Conservation (phyloP, 2,329 filamentous ascomycete genomes). For the Aspergillus proliferans region DNA sequence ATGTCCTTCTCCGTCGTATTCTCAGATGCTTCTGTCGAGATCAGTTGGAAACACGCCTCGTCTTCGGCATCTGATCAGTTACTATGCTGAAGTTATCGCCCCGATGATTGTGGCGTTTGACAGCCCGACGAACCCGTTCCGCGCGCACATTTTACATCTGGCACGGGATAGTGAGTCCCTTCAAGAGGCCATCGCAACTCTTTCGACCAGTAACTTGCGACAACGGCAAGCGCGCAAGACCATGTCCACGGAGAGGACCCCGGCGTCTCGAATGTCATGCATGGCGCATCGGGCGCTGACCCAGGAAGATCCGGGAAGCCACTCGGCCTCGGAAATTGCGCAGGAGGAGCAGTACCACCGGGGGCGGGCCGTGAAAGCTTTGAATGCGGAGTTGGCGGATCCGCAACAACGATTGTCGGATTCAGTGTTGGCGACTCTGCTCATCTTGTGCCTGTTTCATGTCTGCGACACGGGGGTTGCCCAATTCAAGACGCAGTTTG, state of each 20-base stretch:
- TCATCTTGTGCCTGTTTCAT: constrained; percentile 85
- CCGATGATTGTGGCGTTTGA: constrained; percentile 90
- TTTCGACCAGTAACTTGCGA: constrained; percentile 82
- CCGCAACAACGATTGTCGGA: constrained; percentile 70
- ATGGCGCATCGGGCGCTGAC: constrained; percentile 41
- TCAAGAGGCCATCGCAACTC: constrained; percentile 86
- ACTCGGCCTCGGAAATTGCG: constrained; percentile 53
- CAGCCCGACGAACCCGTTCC: constrained; percentile 75
- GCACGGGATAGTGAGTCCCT: constrained; percentile 72
- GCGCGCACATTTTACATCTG: constrained; percentile 72
- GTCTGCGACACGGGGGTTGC: constrained; percentile 90
- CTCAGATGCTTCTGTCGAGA: constrained; percentile 31
- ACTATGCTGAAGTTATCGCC: constrained; percentile 88
- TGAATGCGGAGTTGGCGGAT: constrained; percentile 80
- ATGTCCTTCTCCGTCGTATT: constrained; percentile 26
- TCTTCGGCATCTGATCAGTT: constrained; percentile 84
- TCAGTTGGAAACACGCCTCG: constrained; percentile 63
- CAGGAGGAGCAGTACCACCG: constrained; percentile 79
- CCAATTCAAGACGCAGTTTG: constrained; percentile 89
- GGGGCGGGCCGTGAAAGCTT: constrained; percentile 70
- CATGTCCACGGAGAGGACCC: constrained; percentile 48
- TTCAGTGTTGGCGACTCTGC: constrained; percentile 77
- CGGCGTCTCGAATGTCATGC: constrained; percentile 44
- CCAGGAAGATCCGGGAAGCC: constrained; percentile 36
- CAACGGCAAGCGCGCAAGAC: constrained; percentile 62